phyloP scores from a whole-genome alignment of 768 basidiomycete species.

The Boletus sensibilis region DNA sequence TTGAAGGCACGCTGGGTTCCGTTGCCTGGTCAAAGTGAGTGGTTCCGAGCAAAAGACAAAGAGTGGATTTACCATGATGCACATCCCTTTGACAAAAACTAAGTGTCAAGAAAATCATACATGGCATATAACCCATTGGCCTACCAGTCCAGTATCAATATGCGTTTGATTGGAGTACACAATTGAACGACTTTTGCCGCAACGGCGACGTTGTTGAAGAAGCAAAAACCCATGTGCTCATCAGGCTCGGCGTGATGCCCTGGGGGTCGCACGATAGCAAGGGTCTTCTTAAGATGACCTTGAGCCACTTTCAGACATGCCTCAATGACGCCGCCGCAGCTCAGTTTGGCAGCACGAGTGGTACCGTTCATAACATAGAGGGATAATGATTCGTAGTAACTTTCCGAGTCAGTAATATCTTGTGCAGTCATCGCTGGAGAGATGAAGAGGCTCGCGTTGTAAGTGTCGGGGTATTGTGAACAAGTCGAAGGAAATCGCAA shows the following conservation, averaged over 20 bases:
- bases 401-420: slow-evolving; percentile 69
- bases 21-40: slow-evolving; percentile 60
- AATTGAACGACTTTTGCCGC: slow-evolving; percentile 81
- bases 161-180: slow-evolving; percentile 65
- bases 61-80: slow-evolving; percentile 69
- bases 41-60: not conserved
- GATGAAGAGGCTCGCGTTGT: slow-evolving; percentile 13
- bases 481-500: slow-evolving; percentile 3
- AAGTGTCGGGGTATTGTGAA: slow-evolving; percentile 7
- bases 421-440: slow-evolving; percentile 68
- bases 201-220: slow-evolving; percentile 98
- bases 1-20: slow-evolving; percentile 97
- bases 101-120: slow-evolving; percentile 4
- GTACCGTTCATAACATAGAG: slow-evolving; percentile 89
- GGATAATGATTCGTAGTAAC: slow-evolving; percentile 87
- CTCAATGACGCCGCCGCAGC: slow-evolving; percentile 94
- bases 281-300: slow-evolving; percentile 75
- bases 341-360: slow-evolving; percentile 79
- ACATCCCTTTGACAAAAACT: slow-evolving; percentile 70
- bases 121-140: slow-evolving; percentile 27
- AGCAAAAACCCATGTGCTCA: slow-evolving; percentile 98
- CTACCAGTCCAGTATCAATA: slow-evolving; percentile 94
- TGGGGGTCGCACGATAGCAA: slow-evolving; percentile 95
- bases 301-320: slow-evolving; percentile 84
- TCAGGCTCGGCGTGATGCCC: slow-evolving; percentile 99